Percentiles rank a stretch among this genome's conserved stretches.
These are phyloP conservation scores for Xylaria sp. DNA, from an alignment of 2,329 filamentous ascomycete species.

Conservation along the genomic window DNA sequence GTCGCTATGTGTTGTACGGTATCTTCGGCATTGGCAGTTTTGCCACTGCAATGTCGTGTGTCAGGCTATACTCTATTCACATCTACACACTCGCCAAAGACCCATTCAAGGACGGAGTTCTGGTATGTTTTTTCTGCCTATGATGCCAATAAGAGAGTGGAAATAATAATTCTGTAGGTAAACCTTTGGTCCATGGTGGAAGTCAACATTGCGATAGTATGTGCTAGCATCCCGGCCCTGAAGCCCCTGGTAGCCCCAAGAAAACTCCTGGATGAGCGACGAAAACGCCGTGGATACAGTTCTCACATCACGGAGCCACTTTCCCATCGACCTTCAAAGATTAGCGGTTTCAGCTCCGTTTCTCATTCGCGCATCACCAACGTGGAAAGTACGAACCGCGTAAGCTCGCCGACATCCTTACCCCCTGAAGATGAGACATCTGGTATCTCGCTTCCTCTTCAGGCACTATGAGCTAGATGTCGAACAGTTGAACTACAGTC, in stretches of 20 bases:
- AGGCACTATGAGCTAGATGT: constrained; percentile 12
- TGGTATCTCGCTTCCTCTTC: constrained; percentile 28
- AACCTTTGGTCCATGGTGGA: constrained; percentile 62
- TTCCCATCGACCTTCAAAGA: constrained; percentile 32
- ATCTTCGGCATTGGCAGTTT: constrained; percentile 57
- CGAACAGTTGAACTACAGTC: not conserved
- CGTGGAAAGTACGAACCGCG: not conserved
- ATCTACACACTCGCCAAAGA: constrained; percentile 53
- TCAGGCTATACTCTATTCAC: constrained; percentile 55
- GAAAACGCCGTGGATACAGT: constrained; percentile 33
- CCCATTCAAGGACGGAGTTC: constrained; percentile 51
- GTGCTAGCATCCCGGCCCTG: constrained; percentile 61
- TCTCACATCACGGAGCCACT: constrained; percentile 37
- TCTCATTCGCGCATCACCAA: constrained; percentile 38
- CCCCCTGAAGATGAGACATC: constrained; percentile 15
- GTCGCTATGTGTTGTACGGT: constrained; percentile 61
- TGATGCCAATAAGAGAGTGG: not conserved
- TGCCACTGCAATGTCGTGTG: constrained; percentile 52
- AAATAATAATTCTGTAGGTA: constrained; percentile 37
- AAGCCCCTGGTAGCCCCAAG: constrained; percentile 59
- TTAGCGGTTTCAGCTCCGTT: constrained; percentile 32
- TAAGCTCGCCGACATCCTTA: constrained; percentile 19
- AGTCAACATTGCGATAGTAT: constrained; percentile 61
- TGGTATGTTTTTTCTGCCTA: constrained; percentile 31
- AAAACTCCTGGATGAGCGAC: constrained; percentile 41